phyloP scores from a whole-genome alignment of 306 rosid species.

The barrel medic (Medicago truncatula) region DNA sequence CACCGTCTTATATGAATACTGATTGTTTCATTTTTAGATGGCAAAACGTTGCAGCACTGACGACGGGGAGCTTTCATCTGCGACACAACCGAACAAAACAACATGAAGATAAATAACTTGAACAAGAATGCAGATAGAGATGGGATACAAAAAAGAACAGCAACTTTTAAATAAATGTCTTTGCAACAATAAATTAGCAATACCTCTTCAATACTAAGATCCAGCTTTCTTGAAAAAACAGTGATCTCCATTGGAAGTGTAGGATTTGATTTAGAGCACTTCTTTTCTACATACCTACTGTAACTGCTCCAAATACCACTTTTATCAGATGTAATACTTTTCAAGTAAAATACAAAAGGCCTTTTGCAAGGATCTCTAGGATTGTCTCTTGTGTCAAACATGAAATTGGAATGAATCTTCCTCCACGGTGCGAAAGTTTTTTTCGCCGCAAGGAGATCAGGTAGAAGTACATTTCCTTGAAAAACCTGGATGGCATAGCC shows the following conservation, averaged over 20 bases:
- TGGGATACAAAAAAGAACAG: neutral
- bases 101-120: slow-evolving; percentile 26
- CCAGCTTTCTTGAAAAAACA: slow-evolving; percentile 70
- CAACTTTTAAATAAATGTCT: too few relatives aligned
- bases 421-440: slow-evolving; percentile 83
- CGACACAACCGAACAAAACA: slow-evolving; percentile 33
- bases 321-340: slow-evolving; percentile 51
- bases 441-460: slow-evolving; percentile 68
- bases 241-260: slow-evolving; percentile 54
- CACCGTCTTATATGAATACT: slow-evolving; percentile 63
- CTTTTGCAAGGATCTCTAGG: slow-evolving; percentile 77
- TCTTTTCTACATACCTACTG: slow-evolving; percentile 49
- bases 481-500: slow-evolving; percentile 77
- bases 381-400: slow-evolving; percentile 70
- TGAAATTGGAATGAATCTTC: slow-evolving; percentile 58
- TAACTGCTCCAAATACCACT: slow-evolving; percentile 65
- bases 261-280: slow-evolving; percentile 54
- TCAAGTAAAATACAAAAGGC: slow-evolving; percentile 64
- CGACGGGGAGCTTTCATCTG: slow-evolving; percentile 90
- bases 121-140: slow-evolving; percentile 37
- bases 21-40: slow-evolving; percentile 51
- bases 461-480: slow-evolving; percentile 73
- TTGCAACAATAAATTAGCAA: neutral
- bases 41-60: slow-evolving; percentile 68
- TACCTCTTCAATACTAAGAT: slow-evolving; percentile 71